Evolutionary conservation across 352 stramenopile genomes (phyloP).

Genomic region (Pythium aristosporum): DNA sequence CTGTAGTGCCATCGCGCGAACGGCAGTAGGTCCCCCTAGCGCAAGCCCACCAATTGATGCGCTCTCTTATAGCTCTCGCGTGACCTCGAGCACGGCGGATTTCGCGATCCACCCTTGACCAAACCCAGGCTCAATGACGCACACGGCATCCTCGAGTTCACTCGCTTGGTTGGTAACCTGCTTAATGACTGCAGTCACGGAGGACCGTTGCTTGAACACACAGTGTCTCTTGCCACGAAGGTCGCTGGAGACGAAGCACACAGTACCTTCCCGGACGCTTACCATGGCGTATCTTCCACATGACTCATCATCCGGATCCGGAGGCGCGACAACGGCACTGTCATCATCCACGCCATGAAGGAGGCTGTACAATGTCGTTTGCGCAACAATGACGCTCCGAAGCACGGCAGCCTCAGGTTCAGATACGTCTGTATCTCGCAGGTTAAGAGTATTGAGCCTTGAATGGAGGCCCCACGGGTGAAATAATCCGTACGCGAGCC

Average conservation of each 20-base stretch:
- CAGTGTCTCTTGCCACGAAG: background rate
- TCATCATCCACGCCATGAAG: background rate
- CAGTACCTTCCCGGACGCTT: background rate
- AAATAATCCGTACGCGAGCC: background rate
- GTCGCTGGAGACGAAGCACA: background rate
- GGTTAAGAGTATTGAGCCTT: background rate
- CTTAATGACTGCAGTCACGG: background rate
- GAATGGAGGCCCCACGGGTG: background rate
- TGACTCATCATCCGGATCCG: background rate
- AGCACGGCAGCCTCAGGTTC: background rate
- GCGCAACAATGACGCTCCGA: background rate
- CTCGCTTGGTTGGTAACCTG: background rate
- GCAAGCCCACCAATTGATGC: too few relatives aligned
- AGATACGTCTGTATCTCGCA: conserved; percentile 1
- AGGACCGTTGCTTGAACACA: background rate
- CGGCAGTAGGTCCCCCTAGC: too few relatives aligned
- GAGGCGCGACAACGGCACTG: background rate
- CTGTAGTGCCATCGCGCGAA: too few relatives aligned
- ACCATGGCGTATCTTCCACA: background rate
- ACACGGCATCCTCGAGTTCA: background rate
- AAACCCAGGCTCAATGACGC: background rate
- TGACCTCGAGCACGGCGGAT: too few relatives aligned
- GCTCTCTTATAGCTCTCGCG: too few relatives aligned
- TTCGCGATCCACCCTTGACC: too few relatives aligned
- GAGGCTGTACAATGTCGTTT: background rate